These are phyloP conservation scores for Fusarium tjaetaba DNA, from an alignment of 2,329 filamentous ascomycete species.

Conservation along the genomic window DNA sequence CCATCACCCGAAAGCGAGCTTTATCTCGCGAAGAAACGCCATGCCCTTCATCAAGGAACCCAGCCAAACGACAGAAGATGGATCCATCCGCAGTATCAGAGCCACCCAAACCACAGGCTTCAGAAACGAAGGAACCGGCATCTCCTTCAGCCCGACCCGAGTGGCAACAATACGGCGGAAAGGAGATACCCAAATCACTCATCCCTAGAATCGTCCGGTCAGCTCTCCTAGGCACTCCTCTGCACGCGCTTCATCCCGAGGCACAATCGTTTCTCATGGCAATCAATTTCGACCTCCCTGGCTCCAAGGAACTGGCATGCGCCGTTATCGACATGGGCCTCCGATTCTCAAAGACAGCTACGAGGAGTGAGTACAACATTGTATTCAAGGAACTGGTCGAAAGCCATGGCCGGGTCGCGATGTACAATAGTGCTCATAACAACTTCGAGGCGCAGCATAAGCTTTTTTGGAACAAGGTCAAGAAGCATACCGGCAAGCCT, in stretches of 20 bases:
- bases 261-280: slow-evolving; percentile 25
- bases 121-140: background rate
- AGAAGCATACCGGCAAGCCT: slow-evolving; percentile 12
- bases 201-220: slow-evolving; percentile 8
- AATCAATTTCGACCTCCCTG: slow-evolving; percentile 7
- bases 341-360: slow-evolving; percentile 24
- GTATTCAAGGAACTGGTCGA: slow-evolving; percentile 18
- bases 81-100: slow-evolving; percentile 4
- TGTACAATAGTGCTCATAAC: slow-evolving; percentile 13
- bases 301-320: slow-evolving; percentile 13
- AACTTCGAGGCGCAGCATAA: slow-evolving; percentile 9
- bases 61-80: slow-evolving; percentile 28
- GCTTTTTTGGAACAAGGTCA: slow-evolving; percentile 28
- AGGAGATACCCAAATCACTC: slow-evolving; percentile 10
- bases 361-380: slow-evolving; percentile 27
- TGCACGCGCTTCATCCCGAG: background rate
- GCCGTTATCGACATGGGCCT: slow-evolving; percentile 33
- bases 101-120: background rate
- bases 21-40: slow-evolving; percentile 20
- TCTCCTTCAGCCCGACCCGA: slow-evolving; percentile 3
- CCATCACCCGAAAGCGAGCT: slow-evolving; percentile 21
- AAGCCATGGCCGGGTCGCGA: background rate
- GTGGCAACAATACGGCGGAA: background rate
- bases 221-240: background rate
- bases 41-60: background rate